These are phyloP conservation scores for Colletotrichum aenigma DNA, from an alignment of 2,329 filamentous ascomycete genomes.

Conservation along the genomic window DNA sequence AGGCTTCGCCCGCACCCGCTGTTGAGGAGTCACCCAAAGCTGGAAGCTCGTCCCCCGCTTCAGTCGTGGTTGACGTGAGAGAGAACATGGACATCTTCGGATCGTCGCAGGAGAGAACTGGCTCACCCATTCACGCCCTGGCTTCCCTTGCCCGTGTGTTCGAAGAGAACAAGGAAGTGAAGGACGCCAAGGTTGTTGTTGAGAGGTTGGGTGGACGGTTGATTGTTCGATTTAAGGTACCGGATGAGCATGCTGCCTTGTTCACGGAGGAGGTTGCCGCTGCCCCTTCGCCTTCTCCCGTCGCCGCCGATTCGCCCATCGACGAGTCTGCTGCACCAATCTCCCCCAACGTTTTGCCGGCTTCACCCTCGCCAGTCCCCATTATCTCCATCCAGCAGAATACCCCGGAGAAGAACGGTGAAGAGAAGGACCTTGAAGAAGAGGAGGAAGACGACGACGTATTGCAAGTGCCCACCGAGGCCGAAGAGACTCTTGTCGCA, in stretches of 20 bases:
- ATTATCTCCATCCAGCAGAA: background rate
- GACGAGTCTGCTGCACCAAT: background rate
- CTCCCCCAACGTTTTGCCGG: background rate
- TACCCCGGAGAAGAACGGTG: background rate
- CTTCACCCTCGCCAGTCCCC: background rate
- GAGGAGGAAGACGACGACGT: background rate
- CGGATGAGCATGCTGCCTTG: background rate
- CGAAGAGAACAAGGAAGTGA: background rate
- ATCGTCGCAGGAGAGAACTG: constrained; percentile 1
- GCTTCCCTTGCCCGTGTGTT: constrained; percentile 1
- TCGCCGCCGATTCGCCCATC: background rate
- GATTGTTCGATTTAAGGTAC: constrained; percentile 19
- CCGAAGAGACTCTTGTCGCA: background rate
- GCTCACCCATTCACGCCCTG: background rate
- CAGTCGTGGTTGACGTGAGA: constrained; percentile 5
- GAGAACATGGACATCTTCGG: constrained; percentile 18
- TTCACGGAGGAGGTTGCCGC: background rate
- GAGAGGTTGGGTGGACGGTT: background rate
- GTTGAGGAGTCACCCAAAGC: background rate
- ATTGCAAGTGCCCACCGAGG: background rate
- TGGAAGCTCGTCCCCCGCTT: background rate
- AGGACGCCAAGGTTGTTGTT: background rate
- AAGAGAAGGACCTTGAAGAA: background rate
- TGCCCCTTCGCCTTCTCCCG: background rate
- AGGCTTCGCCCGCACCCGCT: background rate